These are phyloP conservation scores for Daldinia bambusicola DNA, from an alignment of 495 filamentous ascomycete genomes.

Conservation along the genomic window DNA sequence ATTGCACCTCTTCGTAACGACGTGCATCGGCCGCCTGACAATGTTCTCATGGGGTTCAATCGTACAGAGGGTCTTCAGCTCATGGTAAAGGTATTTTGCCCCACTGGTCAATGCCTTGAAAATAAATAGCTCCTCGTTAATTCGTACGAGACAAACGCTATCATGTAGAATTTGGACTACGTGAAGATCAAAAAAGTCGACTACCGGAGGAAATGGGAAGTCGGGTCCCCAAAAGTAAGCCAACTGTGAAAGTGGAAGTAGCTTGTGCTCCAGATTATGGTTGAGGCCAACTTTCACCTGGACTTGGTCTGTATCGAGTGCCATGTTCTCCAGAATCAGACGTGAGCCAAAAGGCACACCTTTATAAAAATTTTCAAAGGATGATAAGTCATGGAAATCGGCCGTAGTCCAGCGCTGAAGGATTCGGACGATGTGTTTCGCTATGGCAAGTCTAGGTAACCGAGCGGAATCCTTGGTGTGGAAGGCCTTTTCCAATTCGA, in stretches of 20 bases:
- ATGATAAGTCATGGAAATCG: slow-evolving; percentile 37
- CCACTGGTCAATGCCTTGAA: slow-evolving; percentile 61
- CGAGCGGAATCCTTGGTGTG: slow-evolving; percentile 58
- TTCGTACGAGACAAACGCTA: slow-evolving; percentile 57
- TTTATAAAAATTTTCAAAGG: slow-evolving; percentile 48
- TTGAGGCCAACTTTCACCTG: slow-evolving; percentile 54
- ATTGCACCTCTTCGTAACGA: slow-evolving; percentile 57
- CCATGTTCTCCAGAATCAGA: slow-evolving; percentile 57
- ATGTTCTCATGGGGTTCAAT: slow-evolving; percentile 57
- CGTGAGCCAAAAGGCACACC: slow-evolving; percentile 59
- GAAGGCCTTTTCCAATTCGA: slow-evolving; percentile 57
- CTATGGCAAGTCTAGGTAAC: slow-evolving; percentile 54
- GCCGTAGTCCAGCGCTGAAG: slow-evolving; percentile 54
- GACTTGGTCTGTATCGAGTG: slow-evolving; percentile 51
- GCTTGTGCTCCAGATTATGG: slow-evolving; percentile 55
- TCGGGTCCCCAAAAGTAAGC: slow-evolving; percentile 44
- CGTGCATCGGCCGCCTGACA: slow-evolving; percentile 53
- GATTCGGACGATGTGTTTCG: slow-evolving; percentile 55
- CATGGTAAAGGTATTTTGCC: slow-evolving; percentile 60
- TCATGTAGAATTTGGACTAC: slow-evolving; percentile 58
- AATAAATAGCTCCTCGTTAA: slow-evolving; percentile 53
- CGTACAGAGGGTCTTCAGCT: slow-evolving; percentile 57
- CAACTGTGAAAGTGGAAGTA: slow-evolving; percentile 49
- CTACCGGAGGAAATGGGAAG: slow-evolving; percentile 44
- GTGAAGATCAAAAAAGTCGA: slow-evolving; percentile 55